Base-by-base conservation (phyloP, 768 basidiomycete species). In the Psilocybe cubensis region DNA sequence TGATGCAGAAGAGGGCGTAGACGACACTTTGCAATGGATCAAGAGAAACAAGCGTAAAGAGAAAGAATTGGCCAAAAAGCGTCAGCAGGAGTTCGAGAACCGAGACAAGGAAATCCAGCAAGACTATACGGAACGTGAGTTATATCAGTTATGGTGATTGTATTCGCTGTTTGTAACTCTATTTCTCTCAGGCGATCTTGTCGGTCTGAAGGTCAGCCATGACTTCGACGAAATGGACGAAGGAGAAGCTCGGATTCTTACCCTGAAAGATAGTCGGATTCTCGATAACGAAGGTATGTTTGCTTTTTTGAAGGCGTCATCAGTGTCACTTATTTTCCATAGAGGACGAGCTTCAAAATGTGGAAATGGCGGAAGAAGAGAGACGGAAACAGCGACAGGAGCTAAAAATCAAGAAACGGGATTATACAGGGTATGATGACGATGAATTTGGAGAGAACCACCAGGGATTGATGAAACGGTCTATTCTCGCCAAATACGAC, bases 261-360 rank as follows among this genome's bases (percentile, higher is more conserved):
- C 97, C 3, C 79, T 98, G 70, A 97, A 97, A 84, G 96, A 98
- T 69, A 91, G 88, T 68, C 89, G 94, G 42, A 91, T 99, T 59
- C 87, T 99, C 40, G 96, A 95, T 67, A 91, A 94, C 58, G 95
- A 98, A 83, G 96, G 95, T 92, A 63, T 55, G 75, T 24, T 40
- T 3, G 12, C 11, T 18, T 21, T 2, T n/a, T 46, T 2, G 7
- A 12, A 3, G n/a, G 12, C 38, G 23, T n/a, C n/a, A n/a, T n/a
- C n/a, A 17, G 21, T 38, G 51, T 9, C 12, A 38, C 27, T 68
- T 20, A 63, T 9, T 21, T 45, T 44, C 9, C 29, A 9, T 68
- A 96, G 97, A 99, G 89, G 97, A 99, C 72, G 97, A 96, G 73
- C 82, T 99, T 12, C 92, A 97, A 76, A 98, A 99, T 63, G 80